Conservation (phyloP, 768 basidiomycete genomes). For the Leccinum obscurum region DNA sequence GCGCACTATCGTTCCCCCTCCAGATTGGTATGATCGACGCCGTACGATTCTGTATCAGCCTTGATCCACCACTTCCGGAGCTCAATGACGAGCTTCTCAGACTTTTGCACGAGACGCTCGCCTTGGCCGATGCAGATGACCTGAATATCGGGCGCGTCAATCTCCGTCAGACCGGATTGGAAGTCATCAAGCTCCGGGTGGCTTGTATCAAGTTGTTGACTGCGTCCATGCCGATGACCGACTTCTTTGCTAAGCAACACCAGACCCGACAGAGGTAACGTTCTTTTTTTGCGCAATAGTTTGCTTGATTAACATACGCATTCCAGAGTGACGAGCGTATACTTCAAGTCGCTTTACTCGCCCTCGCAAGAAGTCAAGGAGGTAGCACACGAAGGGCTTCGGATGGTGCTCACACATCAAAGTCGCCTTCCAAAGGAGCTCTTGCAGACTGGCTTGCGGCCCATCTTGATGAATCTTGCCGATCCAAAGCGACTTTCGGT, state of each 20-base stretch:
- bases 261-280: conserved; percentile 82
- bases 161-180: conserved; percentile 73
- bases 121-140: conserved; percentile 95
- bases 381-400: conserved; percentile 90
- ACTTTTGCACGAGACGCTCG: conserved; percentile 89
- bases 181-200: conserved; percentile 87
- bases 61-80: conserved; percentile 88
- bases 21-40: conserved; percentile 99
- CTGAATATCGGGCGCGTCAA: conserved; percentile 72
- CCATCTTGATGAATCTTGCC: conserved; percentile 96
- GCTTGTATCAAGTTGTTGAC: conserved; percentile 92
- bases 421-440: conserved; percentile 92
- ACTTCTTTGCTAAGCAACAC: conserved; percentile 85
- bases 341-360: conserved; percentile 98
- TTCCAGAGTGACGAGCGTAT: conserved; percentile 85
- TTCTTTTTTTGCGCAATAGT: not conserved
- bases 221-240: conserved; percentile 92
- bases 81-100: conserved; percentile 91
- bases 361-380: conserved; percentile 89
- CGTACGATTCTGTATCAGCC: conserved; percentile 87
- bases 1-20: conserved; percentile 90
- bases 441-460: conserved; percentile 91
- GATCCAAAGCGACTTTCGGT: conserved; percentile 94
- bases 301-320: conserved; percentile 8
- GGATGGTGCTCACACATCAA: conserved; percentile 86